Evolutionary conservation across 78 protist genomes (phyloP).

Genomic region (Dictyostelium citrinum): DNA sequence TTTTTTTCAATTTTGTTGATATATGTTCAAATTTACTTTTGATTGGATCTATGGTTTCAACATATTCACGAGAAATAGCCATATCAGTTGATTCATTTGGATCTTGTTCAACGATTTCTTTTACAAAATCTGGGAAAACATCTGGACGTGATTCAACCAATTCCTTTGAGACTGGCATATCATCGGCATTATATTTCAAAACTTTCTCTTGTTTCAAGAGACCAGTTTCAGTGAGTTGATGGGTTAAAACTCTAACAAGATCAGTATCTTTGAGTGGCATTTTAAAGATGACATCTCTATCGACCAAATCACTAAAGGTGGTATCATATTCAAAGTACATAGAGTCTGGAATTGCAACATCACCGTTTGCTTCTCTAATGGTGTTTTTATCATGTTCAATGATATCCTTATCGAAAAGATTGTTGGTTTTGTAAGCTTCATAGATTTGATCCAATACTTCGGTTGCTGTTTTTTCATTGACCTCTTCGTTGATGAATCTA

Average conservation of each 20-base stretch:
- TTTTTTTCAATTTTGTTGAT: too few relatives aligned
- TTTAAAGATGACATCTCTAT: constrained; percentile 54
- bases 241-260: constrained; percentile 32
- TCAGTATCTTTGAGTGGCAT: constrained; percentile 60
- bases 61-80: too few relatives aligned
- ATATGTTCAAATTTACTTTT: too few relatives aligned
- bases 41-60: too few relatives aligned
- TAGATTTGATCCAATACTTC: constrained; percentile 29
- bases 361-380: constrained; percentile 44
- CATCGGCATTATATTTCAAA: not conserved
- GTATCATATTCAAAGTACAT: constrained; percentile 41
- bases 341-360: constrained; percentile 30
- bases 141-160: constrained; percentile 17
- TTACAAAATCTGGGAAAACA: constrained; percentile 26
- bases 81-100: not conserved
- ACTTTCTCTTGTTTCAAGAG: constrained; percentile 21
- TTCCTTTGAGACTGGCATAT: constrained; percentile 20
- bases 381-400: constrained; percentile 44
- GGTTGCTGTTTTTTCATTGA: constrained; percentile 58
- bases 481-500: not conserved
- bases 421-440: not conserved
- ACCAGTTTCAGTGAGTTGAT: constrained; percentile 50
- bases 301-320: constrained; percentile 39
- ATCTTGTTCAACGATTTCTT: not conserved
- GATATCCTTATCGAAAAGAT: not conserved